Percentiles rank a stretch among this genome's conserved stretches.
phyloP scores from a whole-genome alignment of 495 filamentous ascomycete genomes.

The Amorphotheca resinae region DNA sequence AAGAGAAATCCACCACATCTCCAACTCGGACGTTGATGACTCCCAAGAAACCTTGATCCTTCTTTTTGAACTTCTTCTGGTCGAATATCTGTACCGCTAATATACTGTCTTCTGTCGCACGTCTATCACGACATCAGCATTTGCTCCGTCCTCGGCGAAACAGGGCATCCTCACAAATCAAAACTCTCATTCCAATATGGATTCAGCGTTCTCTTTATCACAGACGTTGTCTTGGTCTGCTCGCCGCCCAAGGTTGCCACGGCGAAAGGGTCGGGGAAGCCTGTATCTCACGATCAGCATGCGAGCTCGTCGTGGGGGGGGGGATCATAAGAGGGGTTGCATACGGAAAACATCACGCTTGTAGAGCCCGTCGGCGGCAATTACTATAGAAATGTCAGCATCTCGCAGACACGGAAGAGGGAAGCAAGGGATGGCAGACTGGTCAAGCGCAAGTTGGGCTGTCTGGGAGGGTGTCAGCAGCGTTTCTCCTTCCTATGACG shows the following conservation, averaged over 20 bases:
- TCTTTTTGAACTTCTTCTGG: conserved; percentile 99
- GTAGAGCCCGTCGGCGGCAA: conserved; percentile 96
- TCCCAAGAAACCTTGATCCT: conserved; percentile 96
- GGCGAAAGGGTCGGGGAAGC: conserved; percentile 94
- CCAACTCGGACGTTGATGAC: conserved; percentile 96
- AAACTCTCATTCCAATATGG: conserved; percentile 99
- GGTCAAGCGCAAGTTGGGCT: conserved; percentile 52
- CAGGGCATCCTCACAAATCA: conserved; percentile 61
- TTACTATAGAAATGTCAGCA: conserved; percentile 47
- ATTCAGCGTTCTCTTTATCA: conserved; percentile 94
- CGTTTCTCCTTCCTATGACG: neutral
- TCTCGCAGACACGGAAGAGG: conserved; percentile 14
- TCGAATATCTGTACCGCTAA: conserved; percentile 97
- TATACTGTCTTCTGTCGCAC: conserved; percentile 85
- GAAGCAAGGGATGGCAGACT: conserved; percentile 32
- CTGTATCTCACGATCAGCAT: conserved; percentile 35
- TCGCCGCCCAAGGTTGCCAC: conserved; percentile 94
- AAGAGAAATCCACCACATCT: conserved; percentile 77
- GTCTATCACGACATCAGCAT: too few relatives aligned
- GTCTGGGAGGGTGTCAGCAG: conserved; percentile 24
- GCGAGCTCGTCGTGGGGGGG: conserved; percentile 12
- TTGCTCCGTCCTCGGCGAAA: conserved; percentile 1
- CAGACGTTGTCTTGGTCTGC: conserved; percentile 88
- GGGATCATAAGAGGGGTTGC: conserved; percentile 45
- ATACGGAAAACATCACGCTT: conserved; percentile 97